Percentiles rank a stretch among this genome's conserved stretches.
These are phyloP conservation scores for Pichia sporocuriosa DNA, from an alignment of 805 yeast species.

Conservation along the genomic window DNA sequence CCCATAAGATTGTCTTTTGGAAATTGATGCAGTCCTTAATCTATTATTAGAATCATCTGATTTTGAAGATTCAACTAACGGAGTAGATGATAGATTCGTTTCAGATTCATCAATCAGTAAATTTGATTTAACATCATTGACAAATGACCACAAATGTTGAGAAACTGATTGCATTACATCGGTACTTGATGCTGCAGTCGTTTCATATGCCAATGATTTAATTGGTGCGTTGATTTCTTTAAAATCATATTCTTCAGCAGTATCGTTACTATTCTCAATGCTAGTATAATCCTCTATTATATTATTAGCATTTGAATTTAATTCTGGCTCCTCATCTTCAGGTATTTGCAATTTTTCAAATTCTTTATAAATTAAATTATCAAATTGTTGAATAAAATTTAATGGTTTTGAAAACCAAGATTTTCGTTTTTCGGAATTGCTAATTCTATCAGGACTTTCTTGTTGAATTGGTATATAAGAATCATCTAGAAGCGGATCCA, in stretches of 20 bases:
- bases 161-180: constrained; percentile 35
- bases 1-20: constrained; percentile 26
- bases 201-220: constrained; percentile 18
- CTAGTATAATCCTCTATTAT: constrained; percentile 9
- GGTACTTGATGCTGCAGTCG: constrained; percentile 12
- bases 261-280: constrained; percentile 16
- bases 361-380: constrained; percentile 58
- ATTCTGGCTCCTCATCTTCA: constrained; percentile 17
- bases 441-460: neutral
- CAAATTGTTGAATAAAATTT: constrained; percentile 59
- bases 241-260: no score
- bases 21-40: constrained; percentile 25
- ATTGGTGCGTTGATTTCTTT: constrained; percentile 23
- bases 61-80: neutral
- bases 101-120: constrained; percentile 19
- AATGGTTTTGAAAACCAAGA: constrained; percentile 45
- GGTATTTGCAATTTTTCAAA: constrained; percentile 46
- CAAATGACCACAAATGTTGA: constrained; percentile 43
- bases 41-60: constrained; percentile 3
- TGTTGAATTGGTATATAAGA: constrained; percentile 12
- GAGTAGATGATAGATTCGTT: constrained; percentile 9
- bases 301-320: neutral
- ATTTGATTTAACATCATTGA: constrained; percentile 39
- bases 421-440: constrained; percentile 1
- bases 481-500: constrained; percentile 21